Percentiles rank a stretch among this genome's conserved stretches.
These are phyloP conservation scores for Elsinoe necatrix DNA, from an alignment of 2,329 filamentous ascomycete species.

Conservation along the genomic window DNA sequence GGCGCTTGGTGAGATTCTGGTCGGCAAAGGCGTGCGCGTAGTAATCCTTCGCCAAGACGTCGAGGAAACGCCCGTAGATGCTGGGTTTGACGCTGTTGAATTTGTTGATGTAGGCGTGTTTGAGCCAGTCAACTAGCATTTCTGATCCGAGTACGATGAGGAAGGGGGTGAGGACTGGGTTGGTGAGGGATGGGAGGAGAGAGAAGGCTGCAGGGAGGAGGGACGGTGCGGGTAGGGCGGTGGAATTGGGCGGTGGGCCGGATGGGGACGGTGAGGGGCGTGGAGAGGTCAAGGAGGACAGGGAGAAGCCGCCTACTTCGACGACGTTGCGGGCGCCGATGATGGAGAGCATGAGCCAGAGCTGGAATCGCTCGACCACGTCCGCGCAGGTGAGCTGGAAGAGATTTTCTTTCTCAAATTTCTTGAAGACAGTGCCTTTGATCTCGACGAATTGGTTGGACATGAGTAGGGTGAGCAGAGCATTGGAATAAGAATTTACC, in stretches of 20 bases:
- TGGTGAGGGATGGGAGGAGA: conserved; percentile 59
- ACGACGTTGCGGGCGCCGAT: conserved; percentile 95
- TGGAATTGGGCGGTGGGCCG: conserved; percentile 33
- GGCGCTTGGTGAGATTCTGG: conserved; percentile 77
- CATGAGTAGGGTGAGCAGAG: conserved; percentile 79
- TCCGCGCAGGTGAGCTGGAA: conserved; percentile 96
- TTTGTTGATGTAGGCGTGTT: conserved; percentile 95
- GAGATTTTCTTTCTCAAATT: conserved; percentile 94
- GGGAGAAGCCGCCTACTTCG: conserved; percentile 78
- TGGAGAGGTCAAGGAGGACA: conserved; percentile 27
- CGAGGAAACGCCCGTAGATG: conserved; percentile 82
- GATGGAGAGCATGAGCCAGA: conserved; percentile 95
- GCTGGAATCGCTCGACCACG: conserved; percentile 91
- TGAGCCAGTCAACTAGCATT: conserved; percentile 93
- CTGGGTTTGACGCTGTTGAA: conserved; percentile 95
- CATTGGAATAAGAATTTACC: conserved; percentile 97
- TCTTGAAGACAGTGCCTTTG: conserved; percentile 97
- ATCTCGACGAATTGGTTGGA: conserved; percentile 99
- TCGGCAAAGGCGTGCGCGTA: conserved; percentile 93
- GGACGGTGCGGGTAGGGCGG: conserved; percentile 54
- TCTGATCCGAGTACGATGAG: conserved; percentile 90
- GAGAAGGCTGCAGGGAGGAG: conserved; percentile 88
- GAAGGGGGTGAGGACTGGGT: conserved; percentile 86
- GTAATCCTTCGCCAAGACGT: conserved; percentile 94
- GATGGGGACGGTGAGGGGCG: conserved; percentile 22